Evolutionary conservation across 768 basidiomycete species (phyloP), one percentile per base, ranked within the genome.

Genomic region (Paxillus ammoniavirescens): DNA sequence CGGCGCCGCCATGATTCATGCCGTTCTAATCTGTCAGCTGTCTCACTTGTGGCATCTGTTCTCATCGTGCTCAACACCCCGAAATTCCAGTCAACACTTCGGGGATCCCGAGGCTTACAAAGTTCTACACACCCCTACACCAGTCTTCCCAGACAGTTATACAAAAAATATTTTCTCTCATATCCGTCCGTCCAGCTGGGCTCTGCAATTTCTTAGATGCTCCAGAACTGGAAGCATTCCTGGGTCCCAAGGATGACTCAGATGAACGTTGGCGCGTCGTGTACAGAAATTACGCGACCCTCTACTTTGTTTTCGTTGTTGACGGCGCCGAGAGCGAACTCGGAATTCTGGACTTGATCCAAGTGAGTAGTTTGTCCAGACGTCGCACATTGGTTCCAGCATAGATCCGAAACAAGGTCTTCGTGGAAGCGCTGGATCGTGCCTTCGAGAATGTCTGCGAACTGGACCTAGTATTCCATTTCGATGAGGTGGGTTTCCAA

Each of bases 381-480:
- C 33, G 1, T 33, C 35, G 17, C 15, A 40, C 42, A 30, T 47
- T 8, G 33, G 33, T 53, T 26, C n/a, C 40, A 40, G 38, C 35
- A 44, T 33, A 18, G 18, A 57, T 17, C 47, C 47, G 51, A 59
- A 43, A 14, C 31, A 43, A 54, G 95, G 97, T 99, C 15, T 93
- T 99, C 64, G 97, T 99, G 53, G 97, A 99, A 75, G 88, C 92
- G 3, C 79, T 99, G 35, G 97, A 99, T 71, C 79, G 93, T 36
- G 86, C 93, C 14, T 99, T 98, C 66, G 93, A 97, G 76, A 98
- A 98, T 64, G 97, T 99, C 0, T 98, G 97, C 72, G 97, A 99
- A 70, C 77, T 99, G 42, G 97, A 99, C 70, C 80, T 99, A 12
- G 95, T 99, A 47, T 99, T 98, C 70, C 95, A 98, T 69, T 99